Evolutionary conservation across 305 asterid species (phyloP).

Genomic region (Coffea humblotiana): DNA sequence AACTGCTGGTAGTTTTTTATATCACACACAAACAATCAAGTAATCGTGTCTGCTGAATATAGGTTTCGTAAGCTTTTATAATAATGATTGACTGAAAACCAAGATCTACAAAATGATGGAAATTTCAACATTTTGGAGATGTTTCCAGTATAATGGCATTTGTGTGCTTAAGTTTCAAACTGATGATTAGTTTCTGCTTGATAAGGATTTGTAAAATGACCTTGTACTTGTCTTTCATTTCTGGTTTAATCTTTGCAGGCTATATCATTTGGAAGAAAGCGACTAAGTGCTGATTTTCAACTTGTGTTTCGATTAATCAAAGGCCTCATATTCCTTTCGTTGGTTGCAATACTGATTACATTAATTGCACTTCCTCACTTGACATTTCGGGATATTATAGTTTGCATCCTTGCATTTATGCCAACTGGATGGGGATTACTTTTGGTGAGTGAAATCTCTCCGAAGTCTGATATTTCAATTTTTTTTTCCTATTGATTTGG

Average conservation of each 20-base stretch:
- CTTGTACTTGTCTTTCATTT: neutral
- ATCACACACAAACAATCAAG: neutral
- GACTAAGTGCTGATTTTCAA: conserved; percentile 83
- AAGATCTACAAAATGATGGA: too few relatives aligned
- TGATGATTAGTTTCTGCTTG: neutral
- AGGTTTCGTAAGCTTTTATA: neutral
- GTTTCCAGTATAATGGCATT: neutral
- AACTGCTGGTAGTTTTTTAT: conserved; percentile 1
- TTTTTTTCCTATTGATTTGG: conserved; percentile 15
- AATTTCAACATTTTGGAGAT: neutral
- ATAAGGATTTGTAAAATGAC: neutral
- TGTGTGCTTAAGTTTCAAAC: neutral
- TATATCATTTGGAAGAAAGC: conserved; percentile 68
- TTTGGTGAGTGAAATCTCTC: conserved; percentile 46
- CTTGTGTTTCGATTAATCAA: conserved; percentile 75
- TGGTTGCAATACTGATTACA: conserved; percentile 54
- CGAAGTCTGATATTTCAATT: conserved; percentile 32
- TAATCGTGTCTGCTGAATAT: neutral
- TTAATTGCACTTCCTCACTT: conserved; percentile 64
- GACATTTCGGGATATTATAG: conserved; percentile 74
- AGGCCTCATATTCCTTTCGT: conserved; percentile 70
- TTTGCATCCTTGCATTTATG: conserved; percentile 92
- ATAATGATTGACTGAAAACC: neutral
- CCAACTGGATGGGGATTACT: conserved; percentile 99
- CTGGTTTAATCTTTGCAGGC: conserved; percentile 42